Evolutionary conservation across 1,284 basidiomycete species (phyloP).

Genomic region (Trametes polyzona): DNA sequence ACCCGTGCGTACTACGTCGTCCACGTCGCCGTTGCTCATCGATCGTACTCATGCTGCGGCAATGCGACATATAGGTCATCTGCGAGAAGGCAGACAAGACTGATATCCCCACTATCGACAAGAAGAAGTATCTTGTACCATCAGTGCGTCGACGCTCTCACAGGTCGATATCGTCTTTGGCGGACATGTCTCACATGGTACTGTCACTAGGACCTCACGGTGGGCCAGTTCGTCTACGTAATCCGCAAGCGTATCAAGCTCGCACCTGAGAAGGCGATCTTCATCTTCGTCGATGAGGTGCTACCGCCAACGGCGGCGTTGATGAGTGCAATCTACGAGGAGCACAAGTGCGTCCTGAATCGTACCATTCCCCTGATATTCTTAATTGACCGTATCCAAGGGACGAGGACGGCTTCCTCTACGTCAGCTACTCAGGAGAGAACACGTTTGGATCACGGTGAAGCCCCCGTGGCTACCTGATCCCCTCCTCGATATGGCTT

Average conservation of each 20-base stretch:
- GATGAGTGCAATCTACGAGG: conserved; percentile 99
- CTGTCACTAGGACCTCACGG: conserved; percentile 84
- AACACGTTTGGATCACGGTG: conserved; percentile 80
- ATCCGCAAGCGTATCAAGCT: conserved; percentile 99
- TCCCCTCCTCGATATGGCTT: conserved; percentile 9
- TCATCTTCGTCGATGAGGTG: conserved; percentile 99
- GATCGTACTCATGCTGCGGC: conserved; percentile 22
- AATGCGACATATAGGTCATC: conserved; percentile 73
- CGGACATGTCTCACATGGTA: conserved; percentile 15
- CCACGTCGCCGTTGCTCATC: conserved; percentile 11
- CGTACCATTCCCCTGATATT: neutral
- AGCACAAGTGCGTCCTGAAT: conserved; percentile 86
- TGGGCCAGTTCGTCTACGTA: conserved; percentile 99
- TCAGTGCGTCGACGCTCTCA: conserved; percentile 61
- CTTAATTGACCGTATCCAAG: conserved; percentile 47
- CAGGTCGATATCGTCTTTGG: conserved; percentile 15
- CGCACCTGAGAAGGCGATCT: conserved; percentile 99
- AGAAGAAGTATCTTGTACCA: conserved; percentile 99
- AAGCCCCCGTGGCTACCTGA: neutral
- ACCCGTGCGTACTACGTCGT: conserved; percentile 66
- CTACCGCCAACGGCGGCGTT: conserved; percentile 97
- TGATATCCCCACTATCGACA: conserved; percentile 99
- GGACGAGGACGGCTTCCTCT: conserved; percentile 96
- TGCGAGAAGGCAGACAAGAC: conserved; percentile 99
- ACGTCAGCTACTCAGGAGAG: conserved; percentile 96